Evolutionary conservation across 2,329 filamentous ascomycete species (phyloP).

Genomic region (Sphaerostilbella broomeana): DNA sequence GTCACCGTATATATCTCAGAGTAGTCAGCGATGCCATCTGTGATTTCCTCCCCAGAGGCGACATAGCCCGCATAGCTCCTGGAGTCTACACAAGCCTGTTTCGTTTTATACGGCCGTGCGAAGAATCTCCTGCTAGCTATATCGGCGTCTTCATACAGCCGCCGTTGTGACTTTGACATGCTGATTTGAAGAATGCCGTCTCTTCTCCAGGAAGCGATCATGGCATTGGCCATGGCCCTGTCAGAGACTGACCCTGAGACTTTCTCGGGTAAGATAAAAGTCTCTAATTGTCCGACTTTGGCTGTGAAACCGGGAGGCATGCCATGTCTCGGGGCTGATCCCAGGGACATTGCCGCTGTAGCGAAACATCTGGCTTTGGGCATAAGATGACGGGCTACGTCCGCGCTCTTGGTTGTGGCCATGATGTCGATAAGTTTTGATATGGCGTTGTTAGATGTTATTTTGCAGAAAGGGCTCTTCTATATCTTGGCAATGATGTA

Average conservation of each 20-base stretch:
- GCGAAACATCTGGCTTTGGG: slow-evolving; percentile 4
- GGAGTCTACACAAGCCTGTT: slow-evolving; percentile 37
- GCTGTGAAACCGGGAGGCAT: slow-evolving; percentile 25
- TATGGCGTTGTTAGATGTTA: no score
- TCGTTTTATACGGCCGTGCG: slow-evolving; percentile 27
- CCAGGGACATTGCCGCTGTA: slow-evolving; percentile 3
- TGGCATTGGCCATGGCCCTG: slow-evolving; percentile 30
- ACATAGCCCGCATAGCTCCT: slow-evolving; percentile 43
- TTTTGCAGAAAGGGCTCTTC: no score
- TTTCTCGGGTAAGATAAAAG: slow-evolving; percentile 34
- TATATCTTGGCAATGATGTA: no score
- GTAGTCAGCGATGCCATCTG: slow-evolving; percentile 43
- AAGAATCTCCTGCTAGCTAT: slow-evolving; percentile 36
- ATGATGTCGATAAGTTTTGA: slow-evolving; percentile 2
- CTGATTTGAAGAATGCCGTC: slow-evolving; percentile 43
- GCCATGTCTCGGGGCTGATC: slow-evolving; percentile 4
- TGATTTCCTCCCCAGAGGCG: slow-evolving; percentile 43
- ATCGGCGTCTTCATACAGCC: slow-evolving; percentile 31
- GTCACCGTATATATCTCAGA: slow-evolving; percentile 48
- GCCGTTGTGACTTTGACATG: slow-evolving; percentile 30
- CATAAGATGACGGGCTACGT: slow-evolving; percentile 2
- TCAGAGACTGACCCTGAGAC: slow-evolving; percentile 30
- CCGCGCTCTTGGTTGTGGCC: neutral
- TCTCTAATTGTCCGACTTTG: slow-evolving; percentile 28
- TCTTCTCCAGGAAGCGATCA: slow-evolving; percentile 36